Evolutionary conservation across 2,329 filamentous ascomycete genomes (phyloP), one percentile per base, ranked within the genome.

Genomic region (Fusarium illudens): DNA sequence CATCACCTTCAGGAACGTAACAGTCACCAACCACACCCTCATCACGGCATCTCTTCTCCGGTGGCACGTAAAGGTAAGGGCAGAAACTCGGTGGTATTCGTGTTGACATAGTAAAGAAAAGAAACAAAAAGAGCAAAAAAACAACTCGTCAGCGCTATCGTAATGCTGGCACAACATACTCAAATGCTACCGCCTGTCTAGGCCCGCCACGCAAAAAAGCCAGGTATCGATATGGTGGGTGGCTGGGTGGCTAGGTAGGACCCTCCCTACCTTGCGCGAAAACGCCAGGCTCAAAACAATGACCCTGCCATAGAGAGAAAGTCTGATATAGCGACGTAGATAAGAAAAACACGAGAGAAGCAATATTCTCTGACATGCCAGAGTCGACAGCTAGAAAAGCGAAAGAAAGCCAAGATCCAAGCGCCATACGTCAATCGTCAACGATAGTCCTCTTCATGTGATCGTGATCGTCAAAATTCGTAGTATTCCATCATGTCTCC

Each of bases 401-500:
- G 32, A 54, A 44, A 49, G 44, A 49, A 37, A 6, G 10, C 55
- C 58, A 54, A 64, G 50, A 64, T 63, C 58, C 51, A 67, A 67
- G 62, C 66, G 66, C 66, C 66, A 54, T 60, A 37, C 62, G 29
- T 62, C 42, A 63, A 29, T 54, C 50, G 34, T 60, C 30, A 60
- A 60, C 58, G 48, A 57, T 37, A 50, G 20, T 59, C 58, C 58
- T 70, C 51, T 59, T 29, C 13, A 36, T 65, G 48, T 64, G 49
- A 49, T 67, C 60, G 51, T 70, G 56, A 70, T 70, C 67, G 60
- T 70, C 49, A 70, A 62, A 44, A 33, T 46, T 67, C 64, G 50
- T 67, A 57, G 55, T 19, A 12, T n/a, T 25, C 33, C 29, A 55
- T 34, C 17, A 55, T 29, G 29, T 51, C 51, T 60, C 66, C 50